Evolutionary conservation across 257 asterid species (phyloP).

Genomic region (Nicotiana tabacum): DNA sequence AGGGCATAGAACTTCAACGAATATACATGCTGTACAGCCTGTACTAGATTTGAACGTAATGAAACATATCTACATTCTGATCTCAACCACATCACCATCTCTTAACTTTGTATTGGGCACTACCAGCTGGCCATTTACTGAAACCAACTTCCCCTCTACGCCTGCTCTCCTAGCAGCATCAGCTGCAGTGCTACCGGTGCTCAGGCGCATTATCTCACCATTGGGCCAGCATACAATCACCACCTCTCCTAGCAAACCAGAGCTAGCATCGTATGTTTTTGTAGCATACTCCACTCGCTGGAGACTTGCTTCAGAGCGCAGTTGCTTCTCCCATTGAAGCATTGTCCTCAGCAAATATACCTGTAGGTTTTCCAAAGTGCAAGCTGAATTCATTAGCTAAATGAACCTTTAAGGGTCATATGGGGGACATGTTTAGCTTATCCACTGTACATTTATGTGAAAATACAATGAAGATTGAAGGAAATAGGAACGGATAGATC

Average conservation of each 20-base stretch:
- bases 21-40: not conserved
- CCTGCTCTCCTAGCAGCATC: constrained; percentile 91
- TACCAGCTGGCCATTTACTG: constrained; percentile 79
- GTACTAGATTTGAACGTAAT: not conserved
- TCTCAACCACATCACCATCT: constrained; percentile 97
- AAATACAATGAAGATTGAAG: not conserved
- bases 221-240: constrained; percentile 91
- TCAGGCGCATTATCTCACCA: constrained; percentile 84
- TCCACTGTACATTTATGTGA: not conserved
- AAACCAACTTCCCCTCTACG: constrained; percentile 73
- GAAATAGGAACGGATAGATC: not conserved
- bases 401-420: not conserved
- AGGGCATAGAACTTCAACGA: not conserved
- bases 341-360: constrained; percentile 78
- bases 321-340: constrained; percentile 98
- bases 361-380: constrained; percentile 26
- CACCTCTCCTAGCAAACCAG: constrained; percentile 60
- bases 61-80: constrained; percentile 39
- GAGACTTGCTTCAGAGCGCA: constrained; percentile 71
- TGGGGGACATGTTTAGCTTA: not conserved
- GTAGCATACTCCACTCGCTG: constrained; percentile 19
- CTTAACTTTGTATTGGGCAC: constrained; percentile 74
- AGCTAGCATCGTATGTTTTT: constrained; percentile 20
- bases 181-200: constrained; percentile 94
- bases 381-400: not conserved